Evolutionary conservation across 2,329 filamentous ascomycete genomes (phyloP).

Genomic region (Trematosphaeria pertusa): DNA sequence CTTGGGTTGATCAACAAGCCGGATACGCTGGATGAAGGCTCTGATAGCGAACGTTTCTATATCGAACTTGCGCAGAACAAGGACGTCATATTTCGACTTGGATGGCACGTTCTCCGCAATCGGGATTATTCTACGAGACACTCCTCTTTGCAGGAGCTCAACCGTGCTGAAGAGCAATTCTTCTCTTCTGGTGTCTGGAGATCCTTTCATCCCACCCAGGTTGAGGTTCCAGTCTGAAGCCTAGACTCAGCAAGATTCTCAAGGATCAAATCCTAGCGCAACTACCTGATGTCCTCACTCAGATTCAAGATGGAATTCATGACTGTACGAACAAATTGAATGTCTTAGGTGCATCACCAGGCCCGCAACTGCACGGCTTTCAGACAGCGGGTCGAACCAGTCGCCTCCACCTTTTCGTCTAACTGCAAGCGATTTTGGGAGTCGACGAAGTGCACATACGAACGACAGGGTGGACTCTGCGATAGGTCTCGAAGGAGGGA

Average conservation of each 20-base stretch:
- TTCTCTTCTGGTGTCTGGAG: slow-evolving; percentile 39
- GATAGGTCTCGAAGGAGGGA: too few species aligned
- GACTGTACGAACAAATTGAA: too few species aligned
- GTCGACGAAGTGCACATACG: too few species aligned
- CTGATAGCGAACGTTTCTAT: slow-evolving; percentile 50
- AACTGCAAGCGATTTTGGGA: too few species aligned
- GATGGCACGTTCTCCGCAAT: slow-evolving; percentile 63
- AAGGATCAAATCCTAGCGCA: slow-evolving; percentile 27
- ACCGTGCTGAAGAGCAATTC: slow-evolving; percentile 45
- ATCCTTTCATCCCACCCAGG: slow-evolving; percentile 45
- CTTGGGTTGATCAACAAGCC: slow-evolving; percentile 66
- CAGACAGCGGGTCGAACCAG: too few species aligned
- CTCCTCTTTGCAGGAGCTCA: slow-evolving; percentile 42
- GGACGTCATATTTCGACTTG: slow-evolving; percentile 51
- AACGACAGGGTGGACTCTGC: too few species aligned
- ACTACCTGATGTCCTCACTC: slow-evolving; percentile 35
- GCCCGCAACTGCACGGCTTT: too few species aligned
- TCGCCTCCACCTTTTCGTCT: too few species aligned
- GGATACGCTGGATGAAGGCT: slow-evolving; percentile 51
- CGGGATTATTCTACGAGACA: slow-evolving; percentile 41
- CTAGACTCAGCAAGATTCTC: slow-evolving; percentile 28
- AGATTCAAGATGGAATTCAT: too few species aligned
- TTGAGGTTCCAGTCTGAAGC: slow-evolving; percentile 25
- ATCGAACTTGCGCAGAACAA: slow-evolving; percentile 46
- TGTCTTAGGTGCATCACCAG: too few species aligned